Percentiles rank a stretch among this genome's conserved stretches.
Conservation (phyloP, 345 rosid species). For the Syzygium jambos region DNA sequence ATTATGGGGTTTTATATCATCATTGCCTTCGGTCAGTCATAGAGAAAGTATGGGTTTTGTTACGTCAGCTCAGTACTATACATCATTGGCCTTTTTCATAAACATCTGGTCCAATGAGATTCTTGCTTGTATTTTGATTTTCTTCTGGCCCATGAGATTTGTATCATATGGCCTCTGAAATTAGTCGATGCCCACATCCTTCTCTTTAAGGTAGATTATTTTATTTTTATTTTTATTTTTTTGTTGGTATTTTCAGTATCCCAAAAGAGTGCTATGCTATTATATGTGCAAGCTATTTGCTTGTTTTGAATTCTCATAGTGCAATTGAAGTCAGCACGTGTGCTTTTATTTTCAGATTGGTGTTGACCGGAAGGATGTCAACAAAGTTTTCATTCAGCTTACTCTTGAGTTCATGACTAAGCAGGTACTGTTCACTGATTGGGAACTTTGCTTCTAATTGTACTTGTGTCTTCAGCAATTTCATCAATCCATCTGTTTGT, state of each 20-base stretch:
- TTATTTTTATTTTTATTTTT: not conserved
- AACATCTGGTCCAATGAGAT: not conserved
- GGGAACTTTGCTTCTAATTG: not conserved
- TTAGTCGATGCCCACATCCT: not conserved
- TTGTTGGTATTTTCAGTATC: not conserved
- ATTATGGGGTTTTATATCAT: not conserved
- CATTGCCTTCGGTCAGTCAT: not conserved
- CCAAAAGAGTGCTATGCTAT: not conserved
- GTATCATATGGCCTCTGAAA: not conserved
- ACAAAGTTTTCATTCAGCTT: constrained; percentile 71
- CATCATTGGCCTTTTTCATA: not conserved
- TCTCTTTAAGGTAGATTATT: not conserved
- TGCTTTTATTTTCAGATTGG: constrained; percentile 50
- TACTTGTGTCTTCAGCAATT: not conserved
- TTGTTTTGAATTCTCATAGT: not conserved
- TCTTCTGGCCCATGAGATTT: not conserved
- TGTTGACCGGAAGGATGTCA: constrained; percentile 60
- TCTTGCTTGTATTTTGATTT: not conserved
- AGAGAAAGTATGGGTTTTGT: not conserved
- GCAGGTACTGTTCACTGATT: constrained; percentile 42
- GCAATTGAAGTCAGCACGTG: not conserved
- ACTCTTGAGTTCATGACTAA: constrained; percentile 80
- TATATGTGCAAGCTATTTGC: not conserved
- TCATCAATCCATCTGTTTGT: not conserved
- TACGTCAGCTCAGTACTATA: not conserved